phyloP scores from a whole-genome alignment of 2,329 filamentous ascomycete genomes.

The Pseudopithomyces chartarum region DNA sequence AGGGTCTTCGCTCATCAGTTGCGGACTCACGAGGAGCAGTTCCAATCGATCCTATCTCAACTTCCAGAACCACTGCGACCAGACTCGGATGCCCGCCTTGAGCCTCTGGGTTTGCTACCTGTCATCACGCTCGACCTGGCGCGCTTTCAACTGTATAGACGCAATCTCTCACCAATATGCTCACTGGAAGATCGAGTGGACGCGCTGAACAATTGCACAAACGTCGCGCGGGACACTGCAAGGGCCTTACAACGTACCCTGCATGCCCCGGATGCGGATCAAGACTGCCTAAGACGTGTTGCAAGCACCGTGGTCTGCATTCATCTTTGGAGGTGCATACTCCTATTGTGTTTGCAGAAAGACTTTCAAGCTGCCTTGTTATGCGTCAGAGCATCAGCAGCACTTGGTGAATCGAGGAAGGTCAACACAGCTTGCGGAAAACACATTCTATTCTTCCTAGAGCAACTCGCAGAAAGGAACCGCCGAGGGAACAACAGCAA shows the following conservation, averaged over 20 bases:
- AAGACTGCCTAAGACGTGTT: conserved; percentile 63
- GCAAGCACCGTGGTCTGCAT: conserved; percentile 77
- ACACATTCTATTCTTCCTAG: conserved; percentile 80
- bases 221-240: conserved; percentile 77
- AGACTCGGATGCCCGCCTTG: conserved; percentile 68
- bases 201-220: conserved; percentile 78
- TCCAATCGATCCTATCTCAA: conserved; percentile 72
- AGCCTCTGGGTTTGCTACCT: conserved; percentile 75
- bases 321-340: conserved; percentile 84
- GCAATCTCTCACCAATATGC: conserved; percentile 80
- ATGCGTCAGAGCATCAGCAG: conserved; percentile 72
- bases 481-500: conserved; percentile 48
- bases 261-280: conserved; percentile 45
- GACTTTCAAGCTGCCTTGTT: conserved; percentile 74
- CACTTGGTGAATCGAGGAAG: conserved; percentile 72
- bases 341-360: conserved; percentile 77
- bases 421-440: conserved; percentile 80
- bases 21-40: conserved; percentile 80
- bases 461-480: conserved; percentile 64
- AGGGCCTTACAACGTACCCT: conserved; percentile 72
- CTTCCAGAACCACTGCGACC: conserved; percentile 79
- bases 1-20: conserved; percentile 69
- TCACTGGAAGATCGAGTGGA: conserved; percentile 67
- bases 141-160: conserved; percentile 83
- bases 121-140: conserved; percentile 80